phyloP scores from a whole-genome alignment of 208 protist genomes.

The Trypanosoma boissoni region DNA sequence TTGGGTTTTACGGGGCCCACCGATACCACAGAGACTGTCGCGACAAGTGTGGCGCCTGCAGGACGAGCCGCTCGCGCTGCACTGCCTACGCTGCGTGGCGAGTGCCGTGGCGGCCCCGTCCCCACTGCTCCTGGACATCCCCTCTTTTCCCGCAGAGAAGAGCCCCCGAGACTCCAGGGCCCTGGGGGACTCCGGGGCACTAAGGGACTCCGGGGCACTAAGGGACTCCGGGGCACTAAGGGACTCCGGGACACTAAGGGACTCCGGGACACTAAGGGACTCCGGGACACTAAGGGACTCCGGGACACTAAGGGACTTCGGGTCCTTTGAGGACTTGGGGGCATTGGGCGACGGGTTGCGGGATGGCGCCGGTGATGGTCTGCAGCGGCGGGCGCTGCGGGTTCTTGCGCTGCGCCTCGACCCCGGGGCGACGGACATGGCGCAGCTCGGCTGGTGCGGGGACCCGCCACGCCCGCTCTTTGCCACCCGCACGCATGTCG shows the following conservation, averaged over 20 bases:
- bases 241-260: too few species aligned
- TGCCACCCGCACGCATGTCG: conserved; percentile 25
- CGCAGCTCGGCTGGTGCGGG: conserved; percentile 51
- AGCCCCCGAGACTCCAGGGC: too few species aligned
- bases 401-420: conserved; percentile 48
- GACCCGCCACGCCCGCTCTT: neutral
- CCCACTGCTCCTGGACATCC: conserved; percentile 15
- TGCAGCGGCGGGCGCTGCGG: conserved; percentile 27
- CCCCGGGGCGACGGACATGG: conserved; percentile 32
- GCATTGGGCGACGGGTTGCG: neutral
- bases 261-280: too few species aligned
- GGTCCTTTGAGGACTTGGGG: too few species aligned
- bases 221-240: too few species aligned
- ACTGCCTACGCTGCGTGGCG: conserved; percentile 67
- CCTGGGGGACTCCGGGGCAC: too few species aligned
- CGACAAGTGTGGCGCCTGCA: conserved; percentile 46
- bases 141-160: neutral
- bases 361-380: neutral
- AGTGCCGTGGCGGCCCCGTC: conserved; percentile 14
- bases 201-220: too few species aligned
- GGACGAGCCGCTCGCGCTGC: conserved; percentile 56
- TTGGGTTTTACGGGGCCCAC: conserved; percentile 28
- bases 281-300: too few species aligned
- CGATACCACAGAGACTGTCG: conserved; percentile 40
- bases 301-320: too few species aligned